phyloP scores from a whole-genome alignment of 192 early-diverging fungal species.

The Anaeromyces robustus region DNA sequence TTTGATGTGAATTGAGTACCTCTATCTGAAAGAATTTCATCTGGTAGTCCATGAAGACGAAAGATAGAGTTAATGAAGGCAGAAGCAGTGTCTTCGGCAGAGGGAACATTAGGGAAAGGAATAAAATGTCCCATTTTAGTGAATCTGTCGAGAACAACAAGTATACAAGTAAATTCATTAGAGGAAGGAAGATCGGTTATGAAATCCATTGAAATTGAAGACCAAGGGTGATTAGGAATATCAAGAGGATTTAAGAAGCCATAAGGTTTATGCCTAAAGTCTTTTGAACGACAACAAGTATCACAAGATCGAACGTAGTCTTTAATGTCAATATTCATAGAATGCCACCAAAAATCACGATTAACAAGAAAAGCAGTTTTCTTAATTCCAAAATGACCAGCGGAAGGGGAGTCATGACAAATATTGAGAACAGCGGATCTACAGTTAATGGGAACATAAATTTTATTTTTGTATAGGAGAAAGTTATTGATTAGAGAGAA shows the following conservation, averaged over 20 bases:
- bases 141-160: slow-evolving; percentile 22
- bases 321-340: slow-evolving; percentile 10
- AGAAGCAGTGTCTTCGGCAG: not conserved
- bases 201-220: slow-evolving; percentile 30
- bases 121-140: slow-evolving; percentile 12
- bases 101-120: not conserved
- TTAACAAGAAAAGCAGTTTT: slow-evolving; percentile 19
- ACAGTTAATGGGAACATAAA: no score
- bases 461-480: no score
- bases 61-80: no score
- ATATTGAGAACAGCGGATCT: no score
- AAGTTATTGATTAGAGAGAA: no score
- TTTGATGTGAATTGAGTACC: no score
- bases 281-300: slow-evolving; percentile 15
- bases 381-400: slow-evolving; percentile 17
- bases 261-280: slow-evolving; percentile 13
- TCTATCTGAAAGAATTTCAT: no score
- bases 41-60: no score
- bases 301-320: slow-evolving; percentile 17
- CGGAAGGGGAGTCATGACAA: slow-evolving; percentile 9
- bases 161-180: slow-evolving; percentile 12
- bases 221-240: slow-evolving; percentile 16
- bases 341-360: slow-evolving; percentile 14
- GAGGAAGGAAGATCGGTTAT: slow-evolving; percentile 12
- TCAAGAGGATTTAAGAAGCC: slow-evolving; percentile 14